Base-by-base conservation (phyloP, 2,329 filamentous ascomycete genomes). In the Pezicula radicicola region DNA sequence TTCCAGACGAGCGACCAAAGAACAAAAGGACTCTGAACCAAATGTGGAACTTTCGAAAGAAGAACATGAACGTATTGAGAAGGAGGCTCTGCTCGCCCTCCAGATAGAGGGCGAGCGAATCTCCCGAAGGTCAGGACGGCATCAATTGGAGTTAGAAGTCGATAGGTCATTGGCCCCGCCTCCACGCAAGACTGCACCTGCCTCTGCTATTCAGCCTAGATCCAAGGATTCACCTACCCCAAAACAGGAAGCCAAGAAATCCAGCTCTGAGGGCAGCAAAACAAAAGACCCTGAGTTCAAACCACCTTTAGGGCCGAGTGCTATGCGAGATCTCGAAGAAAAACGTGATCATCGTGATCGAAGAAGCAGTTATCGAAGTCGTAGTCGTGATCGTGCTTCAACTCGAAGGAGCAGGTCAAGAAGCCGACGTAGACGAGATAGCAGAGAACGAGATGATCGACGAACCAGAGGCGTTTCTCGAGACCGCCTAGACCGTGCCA, bases 161-260 rank as follows among this genome's bases (percentile, higher is more conserved):
- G 66, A 69, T 47, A 57, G 66, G 30, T 60, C 54, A 18, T 53
- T 69, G 21, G 64, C 65, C 18, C 66, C 66, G 36, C 66, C 66
- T 27, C 66, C 66, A 19, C 55, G 65, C 46, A 68, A 68, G 48
- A 49, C 60, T 3, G 61, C 61, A 50, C 60, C 66, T 44, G 59
- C 62, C 25, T 68, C 66, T 9, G 66, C 66, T 12, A 68, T 68
- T 49, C 63, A 60, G 15, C 65, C 66, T 5, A 66, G 67, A 18
- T 61, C 61, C 40, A 54, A 59, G 49, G 63, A 64, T 47, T 59
- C 60, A 1, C 53, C 58, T 19, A 25, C 55, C 6, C 12, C 42
- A 28, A 66, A 61, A 48, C 52, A 55, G 39, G 66, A 65, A 18
- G 33, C 54, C 15, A 67, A 65, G 52, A 66, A 64, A 43, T 43